phyloP scores from a whole-genome alignment of 2,329 filamentous ascomycete genomes.

The Mariannaea elegans region DNA sequence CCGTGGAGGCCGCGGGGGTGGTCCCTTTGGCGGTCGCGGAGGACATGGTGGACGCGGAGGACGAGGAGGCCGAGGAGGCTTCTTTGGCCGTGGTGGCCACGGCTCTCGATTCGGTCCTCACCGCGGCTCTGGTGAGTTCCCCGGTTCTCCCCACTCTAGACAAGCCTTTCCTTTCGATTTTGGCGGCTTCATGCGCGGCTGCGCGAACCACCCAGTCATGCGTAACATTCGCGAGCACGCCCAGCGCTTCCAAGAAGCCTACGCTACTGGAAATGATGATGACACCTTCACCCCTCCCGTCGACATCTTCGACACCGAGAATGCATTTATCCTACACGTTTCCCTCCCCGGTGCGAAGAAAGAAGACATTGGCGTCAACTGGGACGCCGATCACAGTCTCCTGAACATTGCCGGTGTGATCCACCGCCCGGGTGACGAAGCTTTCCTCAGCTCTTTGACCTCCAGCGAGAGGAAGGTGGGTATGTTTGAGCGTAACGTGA shows the following conservation, averaged over 20 bases:
- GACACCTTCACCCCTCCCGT: conserved; percentile 69
- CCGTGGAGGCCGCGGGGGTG: conserved; percentile 32
- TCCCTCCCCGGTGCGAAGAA: conserved; percentile 83
- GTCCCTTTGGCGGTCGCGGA: conserved; percentile 28
- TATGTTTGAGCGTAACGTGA: conserved; percentile 76
- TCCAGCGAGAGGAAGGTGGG: conserved; percentile 76
- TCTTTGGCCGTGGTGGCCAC: conserved; percentile 16
- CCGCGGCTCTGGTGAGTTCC: conserved; percentile 38
- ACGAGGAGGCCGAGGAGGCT: conserved; percentile 32
- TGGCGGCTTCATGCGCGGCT: conserved; percentile 49
- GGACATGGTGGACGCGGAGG: conserved; percentile 32
- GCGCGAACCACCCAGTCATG: conserved; percentile 54
- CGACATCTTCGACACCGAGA: conserved; percentile 77
- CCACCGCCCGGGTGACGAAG: conserved; percentile 76
- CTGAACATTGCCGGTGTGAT: conserved; percentile 77
- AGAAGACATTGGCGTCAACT: conserved; percentile 79
- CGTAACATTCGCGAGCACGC: conserved; percentile 52
- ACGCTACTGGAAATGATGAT: conserved; percentile 25
- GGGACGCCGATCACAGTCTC: conserved; percentile 73
- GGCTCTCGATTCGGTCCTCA: conserved; percentile 24
- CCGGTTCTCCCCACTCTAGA: conserved; percentile 32
- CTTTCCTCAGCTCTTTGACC: conserved; percentile 70
- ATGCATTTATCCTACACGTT: conserved; percentile 75
- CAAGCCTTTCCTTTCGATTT: conserved; percentile 48
- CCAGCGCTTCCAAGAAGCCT: conserved; percentile 36